Evolutionary conservation across 768 basidiomycete genomes (phyloP).

Genomic region (Boletales sp.): DNA sequence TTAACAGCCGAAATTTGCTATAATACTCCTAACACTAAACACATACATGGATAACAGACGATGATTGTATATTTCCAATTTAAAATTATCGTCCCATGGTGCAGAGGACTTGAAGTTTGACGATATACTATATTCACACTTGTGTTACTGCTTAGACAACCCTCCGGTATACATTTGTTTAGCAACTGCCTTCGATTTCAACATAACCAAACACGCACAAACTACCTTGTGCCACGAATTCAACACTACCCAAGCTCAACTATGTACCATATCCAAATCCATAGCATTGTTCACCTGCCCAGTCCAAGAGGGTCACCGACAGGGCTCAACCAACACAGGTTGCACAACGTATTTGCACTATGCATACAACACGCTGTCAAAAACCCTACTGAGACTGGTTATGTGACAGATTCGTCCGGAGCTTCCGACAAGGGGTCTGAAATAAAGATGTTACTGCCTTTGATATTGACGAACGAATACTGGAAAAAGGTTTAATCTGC

Average conservation of each 20-base stretch:
- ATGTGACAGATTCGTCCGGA: conserved; percentile 13
- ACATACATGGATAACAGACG: too few species aligned
- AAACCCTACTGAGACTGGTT: background rate
- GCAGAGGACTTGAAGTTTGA: too few species aligned
- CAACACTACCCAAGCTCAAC: background rate
- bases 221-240: background rate
- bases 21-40: too few species aligned
- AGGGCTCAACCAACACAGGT: background rate
- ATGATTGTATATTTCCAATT: too few species aligned
- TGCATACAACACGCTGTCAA: conserved; percentile 1
- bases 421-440: conserved; percentile 12
- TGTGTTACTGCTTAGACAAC: too few species aligned
- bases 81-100: too few species aligned
- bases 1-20: too few species aligned
- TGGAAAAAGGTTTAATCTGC: conserved; percentile 16
- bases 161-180: conserved; percentile 3
- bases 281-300: conserved; percentile 12
- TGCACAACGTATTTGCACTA: background rate
- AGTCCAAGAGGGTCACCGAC: background rate
- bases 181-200: conserved; percentile 9
- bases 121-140: too few species aligned
- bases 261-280: conserved; percentile 17
- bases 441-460: conserved; percentile 48
- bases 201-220: conserved; percentile 12
- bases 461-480: conserved; percentile 56